phyloP scores from a whole-genome alignment of 1,139 yeast species.

The Debaryomyces sp. region DNA sequence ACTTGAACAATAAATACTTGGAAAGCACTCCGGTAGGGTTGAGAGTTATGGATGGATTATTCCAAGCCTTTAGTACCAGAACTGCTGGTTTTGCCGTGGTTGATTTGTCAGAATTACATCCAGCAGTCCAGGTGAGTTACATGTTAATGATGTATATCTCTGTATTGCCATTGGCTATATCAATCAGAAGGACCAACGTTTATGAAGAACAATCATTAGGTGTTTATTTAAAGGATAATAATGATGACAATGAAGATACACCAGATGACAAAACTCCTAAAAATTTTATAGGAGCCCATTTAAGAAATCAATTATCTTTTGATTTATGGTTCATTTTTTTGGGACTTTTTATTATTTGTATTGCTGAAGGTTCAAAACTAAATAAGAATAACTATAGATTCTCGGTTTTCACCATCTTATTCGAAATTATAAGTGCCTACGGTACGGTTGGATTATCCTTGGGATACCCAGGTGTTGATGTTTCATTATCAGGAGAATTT shows the following conservation, averaged over 20 bases:
- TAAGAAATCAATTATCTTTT: slow-evolving; percentile 87
- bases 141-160: slow-evolving; percentile 98
- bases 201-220: slow-evolving; percentile 97
- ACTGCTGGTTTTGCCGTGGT: slow-evolving; percentile 89
- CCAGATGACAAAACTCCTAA: slow-evolving; percentile 41
- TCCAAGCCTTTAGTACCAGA: slow-evolving; percentile 90
- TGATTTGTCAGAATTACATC: slow-evolving; percentile 69
- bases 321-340: slow-evolving; percentile 93
- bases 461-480: slow-evolving; percentile 69
- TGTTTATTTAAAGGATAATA: slow-evolving; percentile 57
- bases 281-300: slow-evolving; percentile 84
- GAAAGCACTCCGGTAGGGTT: slow-evolving; percentile 61
- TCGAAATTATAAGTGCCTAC: slow-evolving; percentile 92
- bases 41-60: slow-evolving; percentile 77
- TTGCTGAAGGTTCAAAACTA: slow-evolving; percentile 75
- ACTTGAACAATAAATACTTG: slow-evolving; percentile 55
- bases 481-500: slow-evolving; percentile 77
- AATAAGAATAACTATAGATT: slow-evolving; percentile 52
- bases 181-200: slow-evolving; percentile 94
- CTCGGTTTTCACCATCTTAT: slow-evolving; percentile 70
- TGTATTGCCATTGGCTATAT: slow-evolving; percentile 92
- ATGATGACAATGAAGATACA: slow-evolving; percentile 25
- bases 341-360: slow-evolving; percentile 83
- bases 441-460: slow-evolving; percentile 93
- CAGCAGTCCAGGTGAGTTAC: slow-evolving; percentile 92